Conservation (phyloP, 2,329 filamentous ascomycete genomes). For the Macrophomina pseudophaseolina region DNA sequence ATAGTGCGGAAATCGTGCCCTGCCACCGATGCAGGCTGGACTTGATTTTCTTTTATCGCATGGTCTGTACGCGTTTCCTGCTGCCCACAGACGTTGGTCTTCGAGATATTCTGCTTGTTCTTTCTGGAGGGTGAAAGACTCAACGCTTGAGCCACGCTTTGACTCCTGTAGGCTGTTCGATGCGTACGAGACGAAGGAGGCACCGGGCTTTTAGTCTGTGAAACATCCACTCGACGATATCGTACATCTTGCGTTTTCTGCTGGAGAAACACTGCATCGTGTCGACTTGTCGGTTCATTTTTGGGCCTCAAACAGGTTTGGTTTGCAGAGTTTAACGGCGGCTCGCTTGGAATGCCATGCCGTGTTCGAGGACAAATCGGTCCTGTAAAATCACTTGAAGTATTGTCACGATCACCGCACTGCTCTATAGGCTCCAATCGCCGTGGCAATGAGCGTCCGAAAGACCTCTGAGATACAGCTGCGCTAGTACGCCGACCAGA, state of each 20-base stretch:
- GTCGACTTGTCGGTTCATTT: neutral
- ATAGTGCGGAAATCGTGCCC: too few species aligned
- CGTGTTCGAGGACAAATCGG: neutral
- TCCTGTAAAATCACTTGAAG: neutral
- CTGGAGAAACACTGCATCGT: neutral
- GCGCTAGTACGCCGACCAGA: conserved; percentile 35
- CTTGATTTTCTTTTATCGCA: neutral
- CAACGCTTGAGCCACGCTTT: neutral
- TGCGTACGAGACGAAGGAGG: conserved; percentile 16
- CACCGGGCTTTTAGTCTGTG: neutral
- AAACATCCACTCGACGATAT: neutral
- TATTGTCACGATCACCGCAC: neutral
- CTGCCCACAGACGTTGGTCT: neutral
- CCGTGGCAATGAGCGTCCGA: neutral
- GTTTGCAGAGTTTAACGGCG: neutral
- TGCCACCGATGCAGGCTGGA: neutral
- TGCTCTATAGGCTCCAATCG: neutral
- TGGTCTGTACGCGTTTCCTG: neutral
- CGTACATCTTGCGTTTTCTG: neutral
- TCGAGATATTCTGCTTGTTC: neutral
- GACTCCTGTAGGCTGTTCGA: neutral
- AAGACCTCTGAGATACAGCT: neutral
- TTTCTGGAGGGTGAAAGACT: neutral
- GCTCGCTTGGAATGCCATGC: neutral
- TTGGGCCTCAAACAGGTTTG: too few species aligned